These are phyloP conservation scores for Hypoxylon crocopeplum DNA, from an alignment of 495 filamentous ascomycete genomes.

Conservation along the genomic window DNA sequence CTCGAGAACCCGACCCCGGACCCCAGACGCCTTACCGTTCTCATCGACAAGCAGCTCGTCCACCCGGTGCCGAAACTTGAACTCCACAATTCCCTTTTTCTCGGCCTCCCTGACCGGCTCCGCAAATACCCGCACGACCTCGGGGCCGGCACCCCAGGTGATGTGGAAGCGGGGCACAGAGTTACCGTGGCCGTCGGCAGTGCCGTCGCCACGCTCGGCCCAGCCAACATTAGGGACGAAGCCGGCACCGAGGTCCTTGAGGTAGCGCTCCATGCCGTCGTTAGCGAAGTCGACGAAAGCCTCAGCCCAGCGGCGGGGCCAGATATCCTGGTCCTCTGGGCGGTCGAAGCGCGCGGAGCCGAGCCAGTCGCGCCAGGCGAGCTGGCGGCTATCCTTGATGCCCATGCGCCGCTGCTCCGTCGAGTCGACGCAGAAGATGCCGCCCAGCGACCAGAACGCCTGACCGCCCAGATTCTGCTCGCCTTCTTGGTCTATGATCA, in stretches of 20 bases:
- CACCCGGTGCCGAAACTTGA: slow-evolving; percentile 56
- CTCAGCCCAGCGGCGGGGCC: slow-evolving; percentile 59
- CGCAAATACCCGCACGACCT: slow-evolving; percentile 56
- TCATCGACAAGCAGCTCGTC: slow-evolving; percentile 57
- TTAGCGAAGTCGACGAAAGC: slow-evolving; percentile 61
- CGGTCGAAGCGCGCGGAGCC: slow-evolving; percentile 58
- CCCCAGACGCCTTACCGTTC: slow-evolving; percentile 53
- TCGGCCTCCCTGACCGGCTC: slow-evolving; percentile 55
- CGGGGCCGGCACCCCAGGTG: slow-evolving; percentile 60
- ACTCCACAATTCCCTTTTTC: slow-evolving; percentile 54
- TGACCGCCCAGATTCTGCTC: slow-evolving; percentile 56
- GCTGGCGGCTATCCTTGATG: slow-evolving; percentile 54
- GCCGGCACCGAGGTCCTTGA: slow-evolving; percentile 51
- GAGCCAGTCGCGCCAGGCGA: slow-evolving; percentile 60
- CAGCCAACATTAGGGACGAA: slow-evolving; percentile 56
- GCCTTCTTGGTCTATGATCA: slow-evolving; percentile 60
- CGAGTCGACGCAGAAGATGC: slow-evolving; percentile 59
- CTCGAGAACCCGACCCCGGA: slow-evolving; percentile 55
- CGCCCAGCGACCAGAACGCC: slow-evolving; percentile 63
- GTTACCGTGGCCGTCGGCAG: slow-evolving; percentile 59
- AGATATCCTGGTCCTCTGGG: slow-evolving; percentile 50
- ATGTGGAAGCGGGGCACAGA: slow-evolving; percentile 59
- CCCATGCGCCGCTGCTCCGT: slow-evolving; percentile 56
- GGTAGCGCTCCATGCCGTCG: slow-evolving; percentile 56
- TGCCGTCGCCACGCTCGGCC: slow-evolving; percentile 59